A percentile compares a stretch with the other conserved stretches of the same genome.
These are phyloP conservation scores for Flueggea neowawraea DNA, from an alignment of 441 rosid species.

Conservation along the genomic window DNA sequence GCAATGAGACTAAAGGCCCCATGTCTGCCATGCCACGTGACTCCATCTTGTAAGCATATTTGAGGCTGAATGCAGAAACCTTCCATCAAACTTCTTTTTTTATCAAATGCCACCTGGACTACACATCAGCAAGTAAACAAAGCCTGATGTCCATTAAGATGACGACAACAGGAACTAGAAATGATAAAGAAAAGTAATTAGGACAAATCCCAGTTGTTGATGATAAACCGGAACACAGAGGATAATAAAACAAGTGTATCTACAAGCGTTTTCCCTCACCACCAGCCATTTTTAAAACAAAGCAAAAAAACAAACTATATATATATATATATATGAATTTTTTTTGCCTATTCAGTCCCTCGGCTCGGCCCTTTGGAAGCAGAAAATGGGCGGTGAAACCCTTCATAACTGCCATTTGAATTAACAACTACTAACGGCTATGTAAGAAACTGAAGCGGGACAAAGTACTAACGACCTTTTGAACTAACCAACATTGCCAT, in stretches of 20 bases:
- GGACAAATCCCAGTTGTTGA: too few species aligned
- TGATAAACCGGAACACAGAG: background rate
- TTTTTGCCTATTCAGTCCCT: constrained; percentile 15
- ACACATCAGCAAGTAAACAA: too few species aligned
- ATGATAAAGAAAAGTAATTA: too few species aligned
- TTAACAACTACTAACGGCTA: constrained; percentile 21
- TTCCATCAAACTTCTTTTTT: too few species aligned
- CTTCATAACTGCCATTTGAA: constrained; percentile 16
- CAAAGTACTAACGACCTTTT: constrained; percentile 36
- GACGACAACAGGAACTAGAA: too few species aligned
- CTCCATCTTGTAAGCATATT: too few species aligned
- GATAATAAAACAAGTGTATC: constrained; percentile 9
- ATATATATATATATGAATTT: background rate
- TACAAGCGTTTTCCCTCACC: constrained; percentile 5
- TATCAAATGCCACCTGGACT: too few species aligned
- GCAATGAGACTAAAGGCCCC: too few species aligned
- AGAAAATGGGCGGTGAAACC: constrained; percentile 26
- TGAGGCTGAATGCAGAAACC: too few species aligned
- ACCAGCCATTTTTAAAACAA: too few species aligned
- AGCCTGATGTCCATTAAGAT: too few species aligned
- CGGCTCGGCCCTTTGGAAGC: background rate
- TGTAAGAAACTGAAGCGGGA: constrained; percentile 20
- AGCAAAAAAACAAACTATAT: background rate
- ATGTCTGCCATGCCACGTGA: too few species aligned
- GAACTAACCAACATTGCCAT: constrained; percentile 17